Percentiles rank a stretch among this genome's conserved stretches.
Evolutionary conservation across 192 early-diverging fungal genomes (phyloP).

Genomic region (Coemansia sp.): DNA sequence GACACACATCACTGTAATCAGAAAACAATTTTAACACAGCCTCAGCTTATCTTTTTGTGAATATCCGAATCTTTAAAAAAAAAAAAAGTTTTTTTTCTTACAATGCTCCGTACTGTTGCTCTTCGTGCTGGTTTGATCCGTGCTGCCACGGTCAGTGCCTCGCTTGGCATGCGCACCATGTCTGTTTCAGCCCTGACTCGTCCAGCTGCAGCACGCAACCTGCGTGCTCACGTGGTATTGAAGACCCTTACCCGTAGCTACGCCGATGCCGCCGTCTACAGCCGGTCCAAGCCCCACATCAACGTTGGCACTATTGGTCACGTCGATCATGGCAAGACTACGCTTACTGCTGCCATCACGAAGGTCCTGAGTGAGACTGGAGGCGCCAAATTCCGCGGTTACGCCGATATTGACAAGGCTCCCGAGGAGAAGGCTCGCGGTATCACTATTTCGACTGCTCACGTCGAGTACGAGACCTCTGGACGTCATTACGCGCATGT

Average conservation of each 20-base stretch:
- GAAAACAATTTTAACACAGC: too few relatives aligned
- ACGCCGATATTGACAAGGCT: conserved; percentile 97
- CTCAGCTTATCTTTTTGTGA: neutral
- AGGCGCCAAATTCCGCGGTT: conserved; percentile 90
- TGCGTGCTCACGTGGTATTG: neutral
- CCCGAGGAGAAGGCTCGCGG: conserved; percentile 97
- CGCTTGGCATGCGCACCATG: conserved; percentile 27
- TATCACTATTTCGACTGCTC: conserved; percentile 97
- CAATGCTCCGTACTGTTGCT: conserved; percentile 46
- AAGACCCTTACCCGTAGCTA: conserved; percentile 33
- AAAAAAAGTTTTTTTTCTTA: neutral
- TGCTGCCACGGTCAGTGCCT: conserved; percentile 5
- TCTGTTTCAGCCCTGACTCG: conserved; percentile 35
- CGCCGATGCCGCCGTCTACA: conserved; percentile 66
- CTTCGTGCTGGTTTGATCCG: conserved; percentile 19
- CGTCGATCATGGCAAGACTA: conserved; percentile 99
- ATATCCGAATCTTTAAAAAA: neutral
- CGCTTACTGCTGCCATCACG: conserved; percentile 98
- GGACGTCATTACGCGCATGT: conserved; percentile 93
- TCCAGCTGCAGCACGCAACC: conserved; percentile 22
- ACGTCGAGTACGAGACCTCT: conserved; percentile 94
- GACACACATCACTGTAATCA: too few relatives aligned
- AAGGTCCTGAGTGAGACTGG: conserved; percentile 84
- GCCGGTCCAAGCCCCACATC: conserved; percentile 92
- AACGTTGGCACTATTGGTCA: conserved; percentile 99